Percentiles rank a stretch among this genome's conserved stretches.
These are phyloP conservation scores for Orbilia quercus DNA, from an alignment of 2,329 filamentous ascomycete species.

Conservation along the genomic window DNA sequence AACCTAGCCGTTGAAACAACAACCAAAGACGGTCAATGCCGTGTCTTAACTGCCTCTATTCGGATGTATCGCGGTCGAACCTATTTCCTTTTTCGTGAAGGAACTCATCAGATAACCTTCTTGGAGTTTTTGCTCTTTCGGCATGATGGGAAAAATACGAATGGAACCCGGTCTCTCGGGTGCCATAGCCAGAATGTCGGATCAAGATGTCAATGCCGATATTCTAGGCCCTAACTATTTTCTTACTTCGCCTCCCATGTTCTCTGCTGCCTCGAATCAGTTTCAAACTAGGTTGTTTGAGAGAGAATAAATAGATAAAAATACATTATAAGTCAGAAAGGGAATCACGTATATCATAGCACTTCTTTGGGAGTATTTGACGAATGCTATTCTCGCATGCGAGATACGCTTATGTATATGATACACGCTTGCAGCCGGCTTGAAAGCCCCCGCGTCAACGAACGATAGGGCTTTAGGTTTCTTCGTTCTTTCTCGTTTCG, in stretches of 20 bases:
- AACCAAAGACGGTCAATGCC: constrained; percentile 52
- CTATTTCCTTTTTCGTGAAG: constrained; percentile 46
- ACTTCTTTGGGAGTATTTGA: background rate
- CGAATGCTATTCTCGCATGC: background rate
- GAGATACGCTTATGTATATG: constrained; percentile 21
- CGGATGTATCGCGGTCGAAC: constrained; percentile 23
- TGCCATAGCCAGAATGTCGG: constrained; percentile 16
- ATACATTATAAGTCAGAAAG: constrained; percentile 3
- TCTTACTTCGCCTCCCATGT: background rate
- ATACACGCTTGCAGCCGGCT: constrained; percentile 22
- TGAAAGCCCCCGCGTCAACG: background rate
- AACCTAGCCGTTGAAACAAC: constrained; percentile 46
- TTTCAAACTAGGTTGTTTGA: constrained; percentile 50
- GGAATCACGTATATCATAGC: background rate
- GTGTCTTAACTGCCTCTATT: constrained; percentile 49
- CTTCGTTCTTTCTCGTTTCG: background rate
- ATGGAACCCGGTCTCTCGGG: constrained; percentile 4
- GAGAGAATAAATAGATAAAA: constrained; percentile 39
- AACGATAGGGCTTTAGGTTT: background rate
- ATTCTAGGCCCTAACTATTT: constrained; percentile 25
- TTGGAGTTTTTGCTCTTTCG: constrained; percentile 13
- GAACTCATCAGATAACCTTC: constrained; percentile 10
- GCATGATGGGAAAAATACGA: constrained; percentile 3
- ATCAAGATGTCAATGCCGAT: constrained; percentile 35
- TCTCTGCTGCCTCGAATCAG: constrained; percentile 26